A percentile compares a stretch with the other conserved stretches of the same genome.
These are phyloP conservation scores for Sporothrix humicola DNA, from an alignment of 2,329 filamentous ascomycete genomes.

Conservation along the genomic window DNA sequence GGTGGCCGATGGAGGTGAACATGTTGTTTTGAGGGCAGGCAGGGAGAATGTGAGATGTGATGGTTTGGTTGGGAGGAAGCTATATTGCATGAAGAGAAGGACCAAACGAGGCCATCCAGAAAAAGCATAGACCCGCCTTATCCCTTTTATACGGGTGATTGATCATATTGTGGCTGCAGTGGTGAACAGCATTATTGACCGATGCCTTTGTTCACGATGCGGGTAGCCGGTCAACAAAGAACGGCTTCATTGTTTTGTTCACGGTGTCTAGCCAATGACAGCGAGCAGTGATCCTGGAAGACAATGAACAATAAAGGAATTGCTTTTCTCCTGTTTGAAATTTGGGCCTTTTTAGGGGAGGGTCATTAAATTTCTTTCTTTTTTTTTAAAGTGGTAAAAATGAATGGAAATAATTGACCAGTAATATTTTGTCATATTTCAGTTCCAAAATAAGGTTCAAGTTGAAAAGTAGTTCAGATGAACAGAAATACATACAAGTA, in stretches of 20 bases:
- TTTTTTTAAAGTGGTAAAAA: too few relatives aligned
- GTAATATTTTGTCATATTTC: background rate
- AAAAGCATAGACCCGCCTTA: too few relatives aligned
- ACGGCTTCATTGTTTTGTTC: background rate
- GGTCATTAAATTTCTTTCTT: too few relatives aligned
- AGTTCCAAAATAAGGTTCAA: too few relatives aligned
- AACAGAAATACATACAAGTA: background rate
- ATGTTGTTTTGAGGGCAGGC: background rate
- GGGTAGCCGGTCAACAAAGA: background rate
- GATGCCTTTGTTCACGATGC: background rate
- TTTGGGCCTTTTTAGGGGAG: too few relatives aligned
- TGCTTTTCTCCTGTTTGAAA: background rate
- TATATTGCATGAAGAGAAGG: too few relatives aligned
- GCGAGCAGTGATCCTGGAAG: background rate
- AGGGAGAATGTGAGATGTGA: background rate
- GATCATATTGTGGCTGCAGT: background rate
- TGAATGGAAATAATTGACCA: too few relatives aligned
- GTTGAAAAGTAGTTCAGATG: background rate
- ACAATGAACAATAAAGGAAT: background rate
- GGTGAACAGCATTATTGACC: background rate
- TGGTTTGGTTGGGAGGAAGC: background rate
- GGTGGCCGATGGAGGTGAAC: background rate
- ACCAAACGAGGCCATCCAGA: too few relatives aligned
- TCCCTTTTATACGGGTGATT: background rate
- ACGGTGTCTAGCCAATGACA: background rate